These are phyloP conservation scores for Suhomyces kilbournensis DNA, from an alignment of 805 yeast species.

Conservation along the genomic window DNA sequence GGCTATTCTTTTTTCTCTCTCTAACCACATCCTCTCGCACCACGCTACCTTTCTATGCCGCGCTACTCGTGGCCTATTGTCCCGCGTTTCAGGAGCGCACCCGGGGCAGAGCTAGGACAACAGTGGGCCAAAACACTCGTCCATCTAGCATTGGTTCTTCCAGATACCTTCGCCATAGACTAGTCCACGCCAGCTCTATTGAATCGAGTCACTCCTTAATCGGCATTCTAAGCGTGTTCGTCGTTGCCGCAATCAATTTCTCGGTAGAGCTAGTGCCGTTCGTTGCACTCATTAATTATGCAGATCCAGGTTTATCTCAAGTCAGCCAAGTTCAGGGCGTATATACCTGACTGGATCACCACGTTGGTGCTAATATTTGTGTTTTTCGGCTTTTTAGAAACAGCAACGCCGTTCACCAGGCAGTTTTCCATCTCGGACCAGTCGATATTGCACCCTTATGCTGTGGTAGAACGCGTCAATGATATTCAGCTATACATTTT, in stretches of 20 bases:
- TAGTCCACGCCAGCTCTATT: not conserved
- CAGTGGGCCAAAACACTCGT: not conserved
- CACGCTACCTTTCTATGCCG: not conserved
- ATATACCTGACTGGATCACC: slow-evolving; percentile 32
- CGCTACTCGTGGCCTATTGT: not conserved
- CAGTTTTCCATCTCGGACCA: slow-evolving; percentile 33
- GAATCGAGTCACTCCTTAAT: not conserved
- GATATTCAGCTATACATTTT: slow-evolving; percentile 30
- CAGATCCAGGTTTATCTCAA: slow-evolving; percentile 8
- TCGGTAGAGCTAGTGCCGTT: not conserved
- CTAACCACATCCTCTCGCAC: not conserved
- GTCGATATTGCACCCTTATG: slow-evolving; percentile 36
- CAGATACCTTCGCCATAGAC: not conserved
- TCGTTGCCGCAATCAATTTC: not conserved
- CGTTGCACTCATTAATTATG: not conserved
- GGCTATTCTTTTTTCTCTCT: not conserved
- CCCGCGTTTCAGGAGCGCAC: not conserved
- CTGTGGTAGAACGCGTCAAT: slow-evolving; percentile 29
- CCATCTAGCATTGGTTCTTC: not conserved
- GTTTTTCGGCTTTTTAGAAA: slow-evolving; percentile 31
- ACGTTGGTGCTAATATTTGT: slow-evolving; percentile 19
- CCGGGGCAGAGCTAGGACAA: not conserved
- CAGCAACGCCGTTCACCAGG: slow-evolving; percentile 32
- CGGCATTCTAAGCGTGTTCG: not conserved
- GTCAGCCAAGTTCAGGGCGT: slow-evolving; percentile 17